These are phyloP conservation scores for Gaeumannomyces sp. DNA, from an alignment of 2,329 filamentous ascomycete genomes.

Conservation along the genomic window DNA sequence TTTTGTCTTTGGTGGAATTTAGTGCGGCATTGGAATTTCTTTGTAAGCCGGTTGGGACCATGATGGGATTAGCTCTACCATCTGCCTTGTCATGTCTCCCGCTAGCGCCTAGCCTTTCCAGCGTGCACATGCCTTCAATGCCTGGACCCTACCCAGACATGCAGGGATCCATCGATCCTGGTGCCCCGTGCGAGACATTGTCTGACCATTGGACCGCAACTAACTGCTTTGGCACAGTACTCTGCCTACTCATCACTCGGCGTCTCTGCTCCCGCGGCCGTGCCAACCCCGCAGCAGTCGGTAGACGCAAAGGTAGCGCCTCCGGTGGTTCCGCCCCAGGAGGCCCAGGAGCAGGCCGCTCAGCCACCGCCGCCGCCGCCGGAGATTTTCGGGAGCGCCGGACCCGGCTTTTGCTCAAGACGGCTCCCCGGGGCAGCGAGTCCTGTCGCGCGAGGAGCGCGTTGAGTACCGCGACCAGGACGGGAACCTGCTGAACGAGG, in stretches of 20 bases:
- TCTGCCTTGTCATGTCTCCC: background rate
- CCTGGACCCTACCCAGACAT: background rate
- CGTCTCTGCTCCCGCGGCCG: constrained; percentile 17
- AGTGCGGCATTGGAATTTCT: background rate
- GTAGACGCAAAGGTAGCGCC: constrained; percentile 14
- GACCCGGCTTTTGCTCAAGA: constrained; percentile 25
- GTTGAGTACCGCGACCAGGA: constrained; percentile 93
- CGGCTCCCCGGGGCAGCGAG: constrained; percentile 33
- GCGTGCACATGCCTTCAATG: background rate
- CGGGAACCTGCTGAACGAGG: constrained; percentile 78
- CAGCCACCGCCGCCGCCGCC: constrained; percentile 13
- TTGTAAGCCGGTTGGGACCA: constrained; percentile 2
- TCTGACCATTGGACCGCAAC: constrained; percentile 5
- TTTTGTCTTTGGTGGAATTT: background rate
- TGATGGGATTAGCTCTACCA: background rate
- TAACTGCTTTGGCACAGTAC: constrained; percentile 31
- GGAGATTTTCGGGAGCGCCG: constrained; percentile 42
- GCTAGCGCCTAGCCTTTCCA: background rate
- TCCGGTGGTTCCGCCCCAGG: constrained; percentile 6
- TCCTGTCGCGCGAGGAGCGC: constrained; percentile 63
- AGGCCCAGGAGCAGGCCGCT: constrained; percentile 20
- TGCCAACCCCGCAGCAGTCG: constrained; percentile 19
- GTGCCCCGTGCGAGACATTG: constrained; percentile 1
- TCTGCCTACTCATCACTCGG: constrained; percentile 36
- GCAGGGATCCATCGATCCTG: background rate